Conservation (phyloP, 306 rosid genomes). For the Trifolium fragiferum region DNA sequence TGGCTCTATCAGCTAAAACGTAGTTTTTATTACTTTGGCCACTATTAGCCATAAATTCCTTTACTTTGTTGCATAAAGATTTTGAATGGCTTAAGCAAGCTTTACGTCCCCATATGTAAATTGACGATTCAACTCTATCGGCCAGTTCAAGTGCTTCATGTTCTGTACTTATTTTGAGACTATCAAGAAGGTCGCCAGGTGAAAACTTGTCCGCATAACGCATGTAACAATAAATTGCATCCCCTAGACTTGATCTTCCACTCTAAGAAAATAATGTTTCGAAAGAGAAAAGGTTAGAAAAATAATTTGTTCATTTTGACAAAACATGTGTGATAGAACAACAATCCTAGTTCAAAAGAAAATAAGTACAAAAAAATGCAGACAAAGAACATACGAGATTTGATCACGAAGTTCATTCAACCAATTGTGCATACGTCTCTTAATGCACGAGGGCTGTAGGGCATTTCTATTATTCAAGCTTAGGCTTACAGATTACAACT, state of each 20-base stretch:
- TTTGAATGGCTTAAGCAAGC: conserved; percentile 82
- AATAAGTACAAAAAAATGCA: neutral
- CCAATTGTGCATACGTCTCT: neutral
- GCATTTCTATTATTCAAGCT: neutral
- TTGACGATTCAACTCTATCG: conserved; percentile 84
- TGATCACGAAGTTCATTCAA: neutral
- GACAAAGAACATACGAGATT: neutral
- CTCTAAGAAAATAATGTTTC: too few relatives aligned
- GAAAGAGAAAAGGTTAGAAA: too few relatives aligned
- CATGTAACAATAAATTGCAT: conserved; percentile 73
- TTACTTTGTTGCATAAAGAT: conserved; percentile 87
- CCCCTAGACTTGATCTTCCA: conserved; percentile 85
- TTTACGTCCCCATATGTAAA: conserved; percentile 96
- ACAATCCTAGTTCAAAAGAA: neutral
- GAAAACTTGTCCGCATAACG: conserved; percentile 68
- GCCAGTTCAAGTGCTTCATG: conserved; percentile 94
- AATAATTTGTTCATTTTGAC: conserved; percentile 8
- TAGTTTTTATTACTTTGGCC: conserved; percentile 71
- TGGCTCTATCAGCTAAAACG: conserved; percentile 84
- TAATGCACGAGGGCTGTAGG: neutral
- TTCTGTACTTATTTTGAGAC: conserved; percentile 74
- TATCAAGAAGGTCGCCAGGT: conserved; percentile 66
- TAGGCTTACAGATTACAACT: too few relatives aligned
- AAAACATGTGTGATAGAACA: neutral
- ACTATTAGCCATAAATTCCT: conserved; percentile 75